Conservation (phyloP, 1,284 basidiomycete genomes). For the Phlebopus sp. region DNA sequence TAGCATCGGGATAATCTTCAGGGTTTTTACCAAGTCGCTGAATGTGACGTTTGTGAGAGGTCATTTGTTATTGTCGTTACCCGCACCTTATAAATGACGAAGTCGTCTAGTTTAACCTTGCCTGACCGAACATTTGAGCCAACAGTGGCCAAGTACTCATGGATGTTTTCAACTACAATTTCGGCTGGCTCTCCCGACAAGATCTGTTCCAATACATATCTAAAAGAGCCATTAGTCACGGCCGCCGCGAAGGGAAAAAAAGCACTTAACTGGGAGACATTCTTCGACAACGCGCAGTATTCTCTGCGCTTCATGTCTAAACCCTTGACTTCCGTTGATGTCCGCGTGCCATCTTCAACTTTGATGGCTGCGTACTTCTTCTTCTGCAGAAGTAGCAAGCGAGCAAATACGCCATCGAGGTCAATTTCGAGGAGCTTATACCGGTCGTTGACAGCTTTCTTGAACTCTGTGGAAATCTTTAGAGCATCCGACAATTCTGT, state of each 20-base stretch:
- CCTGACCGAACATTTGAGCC: constrained; percentile 77
- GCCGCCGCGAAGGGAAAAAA: neutral
- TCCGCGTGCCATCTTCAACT: constrained; percentile 76
- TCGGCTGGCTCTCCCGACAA: constrained; percentile 92
- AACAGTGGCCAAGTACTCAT: constrained; percentile 83
- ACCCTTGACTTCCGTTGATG: constrained; percentile 91
- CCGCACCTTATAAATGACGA: constrained; percentile 87
- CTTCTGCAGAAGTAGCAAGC: constrained; percentile 93
- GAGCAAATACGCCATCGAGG: constrained; percentile 91
- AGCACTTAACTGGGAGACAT: constrained; percentile 80
- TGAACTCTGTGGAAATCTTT: constrained; percentile 90
- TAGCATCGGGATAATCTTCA: constrained; percentile 94
- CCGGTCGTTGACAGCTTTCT: constrained; percentile 93
- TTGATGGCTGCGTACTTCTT: constrained; percentile 99
- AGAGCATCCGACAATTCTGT: constrained; percentile 86
- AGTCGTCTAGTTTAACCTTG: constrained; percentile 84
- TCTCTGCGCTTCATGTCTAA: constrained; percentile 99
- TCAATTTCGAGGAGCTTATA: constrained; percentile 98
- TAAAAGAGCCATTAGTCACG: constrained; percentile 30
- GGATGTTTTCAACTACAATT: constrained; percentile 86
- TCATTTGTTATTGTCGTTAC: constrained; percentile 5
- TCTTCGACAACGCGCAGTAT: constrained; percentile 91
- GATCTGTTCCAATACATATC: constrained; percentile 87
- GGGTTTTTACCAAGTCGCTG: constrained; percentile 93
- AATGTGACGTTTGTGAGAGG: constrained; percentile 1